Evolutionary conservation across 2,329 filamentous ascomycete genomes (phyloP).

Genomic region (Rhexocercosporidium sp.): DNA sequence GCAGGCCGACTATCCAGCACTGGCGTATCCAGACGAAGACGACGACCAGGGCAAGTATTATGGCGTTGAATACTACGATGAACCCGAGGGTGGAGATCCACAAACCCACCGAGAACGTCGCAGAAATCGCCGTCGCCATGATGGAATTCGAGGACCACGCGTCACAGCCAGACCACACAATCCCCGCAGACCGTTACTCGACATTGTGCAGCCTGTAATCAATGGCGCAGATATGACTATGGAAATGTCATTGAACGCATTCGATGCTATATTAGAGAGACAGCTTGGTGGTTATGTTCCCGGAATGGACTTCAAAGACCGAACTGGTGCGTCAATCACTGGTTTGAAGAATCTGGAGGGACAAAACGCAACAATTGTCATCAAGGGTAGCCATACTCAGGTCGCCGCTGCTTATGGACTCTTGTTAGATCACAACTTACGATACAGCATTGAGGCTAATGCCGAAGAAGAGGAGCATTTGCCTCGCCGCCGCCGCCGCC

Average conservation of each 20-base stretch:
- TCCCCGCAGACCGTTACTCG: background rate
- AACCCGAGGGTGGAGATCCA: background rate
- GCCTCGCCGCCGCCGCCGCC: background rate
- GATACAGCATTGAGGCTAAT: background rate
- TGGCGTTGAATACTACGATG: background rate
- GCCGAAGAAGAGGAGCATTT: background rate
- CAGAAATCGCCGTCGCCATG: background rate
- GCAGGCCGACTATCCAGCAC: background rate
- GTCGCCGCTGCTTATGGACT: background rate
- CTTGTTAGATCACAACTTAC: background rate
- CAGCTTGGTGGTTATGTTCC: background rate
- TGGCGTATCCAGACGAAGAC: background rate
- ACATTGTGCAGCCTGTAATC: background rate
- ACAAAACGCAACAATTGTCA: background rate
- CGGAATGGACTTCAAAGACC: background rate
- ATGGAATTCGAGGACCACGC: background rate
- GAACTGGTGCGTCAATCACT: conserved; percentile 3
- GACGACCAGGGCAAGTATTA: background rate
- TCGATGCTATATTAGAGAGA: conserved; percentile 1
- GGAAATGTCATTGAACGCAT: background rate
- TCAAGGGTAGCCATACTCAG: background rate
- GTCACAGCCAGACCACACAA: background rate
- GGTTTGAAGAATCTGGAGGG: background rate
- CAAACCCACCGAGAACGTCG: background rate
- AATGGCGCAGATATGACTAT: background rate